Percentiles rank a stretch among this genome's conserved stretches.
phyloP scores from a whole-genome alignment of 73 alveolate genomes.

The Paramecium sonneborni region DNA sequence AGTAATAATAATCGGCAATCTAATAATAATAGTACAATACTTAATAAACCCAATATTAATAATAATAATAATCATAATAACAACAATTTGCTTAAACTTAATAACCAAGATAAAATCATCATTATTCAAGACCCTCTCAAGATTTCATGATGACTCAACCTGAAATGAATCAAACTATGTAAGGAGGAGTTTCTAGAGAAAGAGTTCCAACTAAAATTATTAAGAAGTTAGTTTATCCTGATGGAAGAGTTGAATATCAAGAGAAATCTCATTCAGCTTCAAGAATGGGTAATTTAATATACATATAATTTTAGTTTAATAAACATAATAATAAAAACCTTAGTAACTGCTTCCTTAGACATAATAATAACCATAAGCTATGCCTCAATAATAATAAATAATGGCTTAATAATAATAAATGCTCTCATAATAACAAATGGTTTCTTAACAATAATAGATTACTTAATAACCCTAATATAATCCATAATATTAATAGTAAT shows the following conservation, averaged over 20 bases:
- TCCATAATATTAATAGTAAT: not conserved
- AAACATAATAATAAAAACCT: not conserved
- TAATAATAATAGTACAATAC: not conserved
- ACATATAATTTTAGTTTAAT: not conserved
- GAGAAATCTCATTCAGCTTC: slow-evolving; percentile 51
- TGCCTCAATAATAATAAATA: not conserved
- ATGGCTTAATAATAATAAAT: not conserved
- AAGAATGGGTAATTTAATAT: slow-evolving; percentile 32
- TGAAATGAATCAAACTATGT: not conserved
- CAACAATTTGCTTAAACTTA: not conserved
- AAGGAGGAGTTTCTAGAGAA: slow-evolving; percentile 34
- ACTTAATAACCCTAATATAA: not conserved
- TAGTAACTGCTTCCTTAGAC: not conserved
- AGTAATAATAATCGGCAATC: not conserved
- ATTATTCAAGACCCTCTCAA: not conserved
- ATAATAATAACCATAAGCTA: not conserved
- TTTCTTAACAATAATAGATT: not conserved
- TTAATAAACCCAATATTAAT: not conserved
- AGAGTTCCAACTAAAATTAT: slow-evolving; percentile 29
- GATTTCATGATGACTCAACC: slow-evolving; percentile 27
- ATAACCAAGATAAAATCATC: not conserved
- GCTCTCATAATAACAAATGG: not conserved
- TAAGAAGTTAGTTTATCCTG: slow-evolving; percentile 45
- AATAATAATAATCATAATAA: not conserved
- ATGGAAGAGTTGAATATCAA: slow-evolving; percentile 46